Base-by-base conservation (phyloP, 2,329 filamentous ascomycete species). In the Lachnellula willkommii region DNA sequence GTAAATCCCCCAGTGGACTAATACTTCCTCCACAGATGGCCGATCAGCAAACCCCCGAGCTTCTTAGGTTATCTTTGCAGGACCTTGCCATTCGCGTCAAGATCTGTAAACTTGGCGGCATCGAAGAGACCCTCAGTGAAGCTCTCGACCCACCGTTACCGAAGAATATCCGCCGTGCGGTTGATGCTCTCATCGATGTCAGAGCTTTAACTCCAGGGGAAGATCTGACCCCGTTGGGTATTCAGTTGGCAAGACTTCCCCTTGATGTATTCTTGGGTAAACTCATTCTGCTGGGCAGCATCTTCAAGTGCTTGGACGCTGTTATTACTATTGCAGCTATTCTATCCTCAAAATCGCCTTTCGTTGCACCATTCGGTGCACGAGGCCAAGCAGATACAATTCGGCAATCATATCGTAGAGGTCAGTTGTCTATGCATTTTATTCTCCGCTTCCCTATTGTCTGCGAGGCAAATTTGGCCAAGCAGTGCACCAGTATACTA, bases 71-170 rank as follows among this genome's bases (percentile, higher is more conserved):
- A 4, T 96, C 94, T 0, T 77, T 99, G 11, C 94, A 99, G 71
- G 94, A 99, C 68, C 78, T 99, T 11, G 91, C 95, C 5, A 92
- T 99, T 69, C 85, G 94, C 8, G 92, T 97, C 62, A 99, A 99
- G 74, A 96, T 96, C 47, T 99, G 93, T 77, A 95, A 95, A 68
- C 82, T 99, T 45, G 94, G 94, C 11, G 87, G 90, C 42, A 95
- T 97, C 53, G 93, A 97, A 69, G 84, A 93, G 64, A 96, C 92
- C 0, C 78, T 99, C 9, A 82, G 88, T 22, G 85, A 92, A 70
- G 94, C 94, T 3, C 78, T 99, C 15, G 94, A 99, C 68, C 88
- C 93, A 0, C 94, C 94, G 0, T 92, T 88, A 0, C 79, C 88
- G 0, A 95, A 93, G 74, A 99, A 97, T 64, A 95, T 99, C 48